Conservation (phyloP, 257 asterid genomes). For the Solanum medicagineum region DNA sequence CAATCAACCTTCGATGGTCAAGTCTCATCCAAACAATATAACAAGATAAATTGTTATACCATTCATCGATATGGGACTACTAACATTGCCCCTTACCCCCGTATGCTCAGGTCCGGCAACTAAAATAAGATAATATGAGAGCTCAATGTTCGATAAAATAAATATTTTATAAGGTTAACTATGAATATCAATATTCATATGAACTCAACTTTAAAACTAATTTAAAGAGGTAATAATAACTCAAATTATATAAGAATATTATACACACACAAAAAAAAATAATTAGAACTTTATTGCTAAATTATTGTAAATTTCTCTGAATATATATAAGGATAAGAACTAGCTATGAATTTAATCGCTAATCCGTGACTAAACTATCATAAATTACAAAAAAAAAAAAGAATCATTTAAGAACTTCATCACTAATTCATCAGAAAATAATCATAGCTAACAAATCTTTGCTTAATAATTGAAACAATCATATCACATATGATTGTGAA, state of each 20-base stretch:
- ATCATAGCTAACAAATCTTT: background rate
- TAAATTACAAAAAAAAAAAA: too few species aligned
- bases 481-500: background rate
- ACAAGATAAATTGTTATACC: background rate
- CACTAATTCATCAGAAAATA: too few species aligned
- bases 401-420: background rate
- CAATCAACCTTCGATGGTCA: fast-evolving
- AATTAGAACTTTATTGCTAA: too few species aligned
- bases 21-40: background rate
- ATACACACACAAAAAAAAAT: too few species aligned
- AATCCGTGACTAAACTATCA: too few species aligned
- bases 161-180: background rate
- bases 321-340: too few species aligned
- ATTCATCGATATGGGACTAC: background rate
- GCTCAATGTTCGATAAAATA: background rate
- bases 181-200: background rate
- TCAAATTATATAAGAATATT: too few species aligned
- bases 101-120: background rate
- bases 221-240: too few species aligned
- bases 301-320: too few species aligned
- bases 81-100: too few species aligned
- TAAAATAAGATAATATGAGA: background rate
- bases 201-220: background rate
- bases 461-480: background rate
- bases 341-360: too few species aligned